Percentiles rank a stretch among this genome's conserved stretches.
phyloP scores from a whole-genome alignment of 2,329 filamentous ascomycete genomes.

The Xylariaceae sp. region DNA sequence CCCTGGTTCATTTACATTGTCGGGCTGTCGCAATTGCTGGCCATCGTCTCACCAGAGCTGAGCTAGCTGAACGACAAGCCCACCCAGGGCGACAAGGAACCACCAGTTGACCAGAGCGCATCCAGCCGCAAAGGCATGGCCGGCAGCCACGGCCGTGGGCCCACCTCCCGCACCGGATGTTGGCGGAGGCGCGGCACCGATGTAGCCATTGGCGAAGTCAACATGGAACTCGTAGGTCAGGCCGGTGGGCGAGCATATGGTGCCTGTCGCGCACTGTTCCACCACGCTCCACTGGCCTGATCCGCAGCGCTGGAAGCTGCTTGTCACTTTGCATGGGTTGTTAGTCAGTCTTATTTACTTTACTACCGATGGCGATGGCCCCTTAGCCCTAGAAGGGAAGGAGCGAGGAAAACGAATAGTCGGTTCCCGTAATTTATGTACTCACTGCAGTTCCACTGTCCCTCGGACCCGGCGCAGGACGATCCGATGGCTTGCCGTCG shows the following conservation, averaged over 20 bases:
- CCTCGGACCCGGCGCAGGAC: conserved; percentile 39
- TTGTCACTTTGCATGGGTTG: conserved; percentile 32
- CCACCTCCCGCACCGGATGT: conserved; percentile 1
- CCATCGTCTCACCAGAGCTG: not conserved
- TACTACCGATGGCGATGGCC: no score
- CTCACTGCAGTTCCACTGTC: conserved; percentile 47
- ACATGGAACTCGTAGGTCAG: conserved; percentile 37
- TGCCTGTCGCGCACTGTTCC: conserved; percentile 41
- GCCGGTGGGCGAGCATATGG: conserved; percentile 40
- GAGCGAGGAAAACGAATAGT: no score
- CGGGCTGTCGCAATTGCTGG: not conserved
- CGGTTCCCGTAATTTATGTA: no score
- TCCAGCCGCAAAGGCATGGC: not conserved
- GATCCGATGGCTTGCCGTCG: conserved; percentile 28
- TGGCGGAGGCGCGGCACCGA: conserved; percentile 9
- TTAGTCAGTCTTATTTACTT: no score
- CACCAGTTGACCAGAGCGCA: not conserved
- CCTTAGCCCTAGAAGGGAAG: no score
- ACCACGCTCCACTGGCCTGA: conserved; percentile 40
- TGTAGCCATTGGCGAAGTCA: conserved; percentile 20
- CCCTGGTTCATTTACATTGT: no score
- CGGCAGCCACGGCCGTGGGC: conserved; percentile 1
- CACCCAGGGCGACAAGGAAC: not conserved
- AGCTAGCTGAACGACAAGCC: not conserved
- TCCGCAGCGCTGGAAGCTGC: conserved; percentile 46